These are phyloP conservation scores for Backusella sp. DNA, from an alignment of 192 early-diverging fungal species.

Conservation along the genomic window DNA sequence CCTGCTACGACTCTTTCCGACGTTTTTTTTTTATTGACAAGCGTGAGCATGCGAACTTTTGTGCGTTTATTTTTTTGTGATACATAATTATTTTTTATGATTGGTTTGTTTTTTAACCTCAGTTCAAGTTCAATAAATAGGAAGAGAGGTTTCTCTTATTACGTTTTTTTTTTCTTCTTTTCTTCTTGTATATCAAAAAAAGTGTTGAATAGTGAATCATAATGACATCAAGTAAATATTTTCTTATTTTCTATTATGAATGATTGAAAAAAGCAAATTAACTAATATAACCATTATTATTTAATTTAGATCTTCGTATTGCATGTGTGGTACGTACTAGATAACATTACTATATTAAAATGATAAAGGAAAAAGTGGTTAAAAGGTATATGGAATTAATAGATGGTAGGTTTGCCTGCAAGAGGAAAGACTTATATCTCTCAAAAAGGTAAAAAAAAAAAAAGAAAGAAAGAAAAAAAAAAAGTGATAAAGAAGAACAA, in stretches of 20 bases:
- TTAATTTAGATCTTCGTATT: constrained; percentile 27
- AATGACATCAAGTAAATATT: constrained; percentile 1
- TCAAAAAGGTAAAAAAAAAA: constrained; percentile 65
- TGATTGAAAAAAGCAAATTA: background rate
- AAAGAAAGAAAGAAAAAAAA: background rate
- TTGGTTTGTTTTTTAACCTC: background rate
- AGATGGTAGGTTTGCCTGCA: constrained; percentile 92
- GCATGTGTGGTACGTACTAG: constrained; percentile 34
- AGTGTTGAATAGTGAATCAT: background rate
- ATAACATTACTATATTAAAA: no score
- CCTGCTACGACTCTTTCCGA: background rate
- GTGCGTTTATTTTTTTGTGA: background rate
- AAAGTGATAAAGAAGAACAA: background rate
- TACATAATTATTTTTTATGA: background rate
- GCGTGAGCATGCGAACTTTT: background rate
- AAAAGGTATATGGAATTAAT: constrained; percentile 6
- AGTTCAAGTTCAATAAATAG: background rate
- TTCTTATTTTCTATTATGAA: background rate
- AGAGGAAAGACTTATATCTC: constrained; percentile 97
- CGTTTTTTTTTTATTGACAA: background rate
- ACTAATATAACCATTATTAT: background rate
- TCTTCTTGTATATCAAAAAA: background rate
- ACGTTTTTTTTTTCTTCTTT: background rate
- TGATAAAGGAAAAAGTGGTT: background rate
- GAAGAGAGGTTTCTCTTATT: background rate